Base-by-base conservation (phyloP, 768 basidiomycete genomes). In the Amylocystis lapponica region DNA sequence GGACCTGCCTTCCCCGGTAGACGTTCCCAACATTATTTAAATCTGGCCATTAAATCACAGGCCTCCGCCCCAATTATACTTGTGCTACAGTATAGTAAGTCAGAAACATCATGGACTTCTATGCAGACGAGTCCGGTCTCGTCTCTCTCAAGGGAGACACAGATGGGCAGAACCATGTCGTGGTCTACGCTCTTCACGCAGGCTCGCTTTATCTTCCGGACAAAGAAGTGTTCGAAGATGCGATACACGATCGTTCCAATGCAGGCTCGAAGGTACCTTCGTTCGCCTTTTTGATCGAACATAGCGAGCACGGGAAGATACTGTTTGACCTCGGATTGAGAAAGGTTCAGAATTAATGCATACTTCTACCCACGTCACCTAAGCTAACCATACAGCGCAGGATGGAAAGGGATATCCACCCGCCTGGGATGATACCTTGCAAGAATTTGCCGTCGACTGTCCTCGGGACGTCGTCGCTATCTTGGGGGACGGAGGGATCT, bases 291-390 rank as follows among this genome's bases (percentile, higher is more conserved):
- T 27, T 41, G 16, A 14, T 41, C 19, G 27, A 41, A 13, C 40
- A 41, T 27, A 22, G 22, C 9, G 27, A 13, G 29, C n/a, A 20
- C 12, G 40, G 40, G 7, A 41, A 22, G 29, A 8, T 41, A 4
- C 16, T 41, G 40, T 41, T 41, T 26, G 40, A 41, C 16, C 30
- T 41, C 17, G 40, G 40, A 14, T 22, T 41, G 40, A 30, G 40
- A 30, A 41, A 41, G 40, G 40, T 41, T n/a, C n/a, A n/a, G n/a
- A n/a, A n/a, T n/a, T n/a, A n/a, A n/a, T n/a, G n/a, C n/a, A n/a
- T n/a, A n/a, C n/a, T n/a, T n/a, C n/a, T n/a, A n/a, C n/a, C n/a
- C n/a, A n/a, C n/a, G n/a, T n/a, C n/a, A n/a, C n/a, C n/a, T n/a
- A n/a, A n/a, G n/a, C n/a, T n/a, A n/a, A n/a, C n/a, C n/a, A n/a